Evolutionary conservation across 2,329 filamentous ascomycete species (phyloP), one percentile per base, ranked within the genome.

Genomic region (Exophiala bonariae): DNA sequence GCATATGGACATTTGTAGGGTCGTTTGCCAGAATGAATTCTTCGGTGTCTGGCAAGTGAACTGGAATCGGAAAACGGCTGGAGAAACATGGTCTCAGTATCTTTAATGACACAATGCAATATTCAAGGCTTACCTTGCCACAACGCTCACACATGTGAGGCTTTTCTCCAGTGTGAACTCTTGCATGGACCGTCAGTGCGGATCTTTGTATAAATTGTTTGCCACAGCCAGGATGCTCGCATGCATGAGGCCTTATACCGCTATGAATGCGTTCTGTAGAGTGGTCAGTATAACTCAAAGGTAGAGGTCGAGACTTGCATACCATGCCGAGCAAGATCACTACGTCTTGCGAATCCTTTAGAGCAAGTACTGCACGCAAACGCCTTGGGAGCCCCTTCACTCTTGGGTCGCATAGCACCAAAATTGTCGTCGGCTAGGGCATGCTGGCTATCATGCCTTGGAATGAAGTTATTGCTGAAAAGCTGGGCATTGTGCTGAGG

Each of bases 131-230:
- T 76, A 96, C 91, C 85, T 97, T 97, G 67, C 89, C 89, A 67
- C 93, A 97, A 54, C 88, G 83, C 70, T 96, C 93, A 66, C 93
- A 99, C 83, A 93, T 92, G 63, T 99, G 93, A 41, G 93, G 93
- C 72, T 99, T 99, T 73, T 97, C 93, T 56, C 93, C 93, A 2
- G 93, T 97, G 69, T 99, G 93, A 16, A 96, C 91, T 59, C 93
- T 87, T 63, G 88, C 85, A 68, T 97, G 93, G 6, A 99, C 93
- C 1, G 93, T 99, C 66, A 99, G 73, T 17, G 93, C 93, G 20
- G 91, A 96, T 47, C 93, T 82, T 69, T 99, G 93, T 59, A 99
- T 99, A 66, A 99, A 99, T 64, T 92, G 88, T 71, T 97, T 99
- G 56, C 88, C 88, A 66, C 93, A 99, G 43, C 82, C 83, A 32